Evolutionary conservation across 495 filamentous ascomycete species (phyloP), one percentile per base, ranked within the genome.

Genomic region (Lasiosphaeris hirsuta): DNA sequence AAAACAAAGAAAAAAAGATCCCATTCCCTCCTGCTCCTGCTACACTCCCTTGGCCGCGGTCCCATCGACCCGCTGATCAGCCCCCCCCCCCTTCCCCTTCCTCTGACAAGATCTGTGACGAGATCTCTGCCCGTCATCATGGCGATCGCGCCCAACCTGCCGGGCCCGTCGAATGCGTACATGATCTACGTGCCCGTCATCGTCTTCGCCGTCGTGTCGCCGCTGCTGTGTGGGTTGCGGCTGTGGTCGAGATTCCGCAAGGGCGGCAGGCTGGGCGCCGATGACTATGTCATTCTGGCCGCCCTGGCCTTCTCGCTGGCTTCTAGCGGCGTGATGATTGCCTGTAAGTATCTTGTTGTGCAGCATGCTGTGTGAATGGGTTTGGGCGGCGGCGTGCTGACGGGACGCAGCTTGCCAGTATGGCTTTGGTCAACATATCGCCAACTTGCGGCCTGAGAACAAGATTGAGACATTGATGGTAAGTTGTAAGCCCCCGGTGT

Each of bases 271-370:
- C 58, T 71, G 7, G 68, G 66, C 23, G 19, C 56, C 0, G 68
- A 71, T 50, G 68, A 71, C 46, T 71, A 60, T 33, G 63, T 62
- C 7, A 64, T 71, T 33, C n/a, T 69, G 8, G 54, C 57, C 36
- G 57, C 68, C 18, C 56, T 71, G 11, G 66, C 10, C 6, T 65
- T 56, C 23, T 57, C 65, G 1, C 54, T 68, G 13, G 62, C 59
- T 8, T 68, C 65, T 4, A 56, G 46, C n/a, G 65, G 59, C 10
- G 57, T 68, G n/a, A 68, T 68, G 65, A 60, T 68, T 19, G 63
- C 55, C 13, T 63, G 45, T 48, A 10, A 48, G 45, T 48, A 48
- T 13, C 11, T 23, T 7, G 9, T 33, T 23, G 6, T n/a, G n/a
- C n/a, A n/a, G n/a, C n/a, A n/a, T n/a, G n/a, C n/a, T n/a, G 33